Evolutionary conservation across 768 basidiomycete species (phyloP).

Genomic region (Rhodotorula diobovata): DNA sequence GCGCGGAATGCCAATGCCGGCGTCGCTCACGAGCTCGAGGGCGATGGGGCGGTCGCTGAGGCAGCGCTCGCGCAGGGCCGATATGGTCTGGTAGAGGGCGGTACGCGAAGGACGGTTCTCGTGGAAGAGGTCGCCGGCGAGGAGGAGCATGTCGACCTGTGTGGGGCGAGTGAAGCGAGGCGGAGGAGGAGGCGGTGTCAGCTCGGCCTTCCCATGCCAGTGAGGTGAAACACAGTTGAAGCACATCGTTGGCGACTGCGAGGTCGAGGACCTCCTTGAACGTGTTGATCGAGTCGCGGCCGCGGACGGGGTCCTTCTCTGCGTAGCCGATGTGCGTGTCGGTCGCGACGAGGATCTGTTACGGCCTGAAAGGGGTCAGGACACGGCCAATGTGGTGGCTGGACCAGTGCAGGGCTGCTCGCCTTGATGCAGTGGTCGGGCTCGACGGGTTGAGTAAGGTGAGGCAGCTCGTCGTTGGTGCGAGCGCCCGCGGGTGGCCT

Average conservation of each 20-base stretch:
- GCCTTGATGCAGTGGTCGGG: conserved; percentile 35
- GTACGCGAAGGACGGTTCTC: conserved; percentile 93
- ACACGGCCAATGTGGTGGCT: too few relatives aligned
- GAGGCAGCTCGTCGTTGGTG: conserved; percentile 3
- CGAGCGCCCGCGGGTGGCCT: too few relatives aligned
- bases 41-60: conserved; percentile 82
- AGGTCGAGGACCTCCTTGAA: conserved; percentile 90
- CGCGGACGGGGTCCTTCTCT: conserved; percentile 88
- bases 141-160: conserved; percentile 90
- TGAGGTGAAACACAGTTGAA: not conserved
- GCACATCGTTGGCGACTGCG: conserved; percentile 77
- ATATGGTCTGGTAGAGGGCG: conserved; percentile 80
- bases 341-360: conserved; percentile 34
- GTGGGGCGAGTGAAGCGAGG: not conserved
- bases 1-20: conserved; percentile 77
- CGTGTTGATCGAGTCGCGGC: conserved; percentile 90
- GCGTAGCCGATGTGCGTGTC: conserved; percentile 66
- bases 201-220: too few relatives aligned
- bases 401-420: not conserved
- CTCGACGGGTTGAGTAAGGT: conserved; percentile 7
- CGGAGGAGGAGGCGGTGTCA: not conserved
- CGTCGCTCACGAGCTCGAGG: conserved; percentile 86
- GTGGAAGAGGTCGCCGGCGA: conserved; percentile 95
- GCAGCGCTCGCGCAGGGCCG: conserved; percentile 83
- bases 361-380: too few relatives aligned